Base-by-base conservation (phyloP, 1,284 basidiomycete species). In the Puccinia polysora region DNA sequence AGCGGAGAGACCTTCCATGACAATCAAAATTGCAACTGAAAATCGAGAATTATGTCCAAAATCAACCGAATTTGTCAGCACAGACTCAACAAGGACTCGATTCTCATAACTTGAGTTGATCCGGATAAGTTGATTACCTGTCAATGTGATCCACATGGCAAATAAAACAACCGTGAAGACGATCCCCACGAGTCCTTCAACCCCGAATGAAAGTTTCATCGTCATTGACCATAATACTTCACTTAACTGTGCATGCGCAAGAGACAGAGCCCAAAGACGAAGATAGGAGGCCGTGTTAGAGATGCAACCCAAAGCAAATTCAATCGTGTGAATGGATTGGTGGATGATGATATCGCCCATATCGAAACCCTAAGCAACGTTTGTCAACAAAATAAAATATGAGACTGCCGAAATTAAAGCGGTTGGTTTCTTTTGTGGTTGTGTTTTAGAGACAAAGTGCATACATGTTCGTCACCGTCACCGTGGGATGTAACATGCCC, bases 231-330 rank as follows among this genome's bases (percentile, higher is more conserved):
- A 95, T 73, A 95, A 82, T 58, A 99, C 96, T 81, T 97, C 94
- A 64, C 91, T 95, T 28, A 99, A 84, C 82, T 98, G 96, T 14
- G 96, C 93, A 82, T 99, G 95, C 7, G 95, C 95, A 60, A 98
- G 86, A 36, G 96, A 98, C 8, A 99, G 85, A 25, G 96, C 96
- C 95, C 95, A 99, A 45, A 99, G 85, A 82, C 95, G 95, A 65
- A 99, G 87, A 82, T 99, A 99, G 25, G 94, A 97, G 7, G 95
- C 96, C 1, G 96, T 99, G 82, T 99, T 97, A 75, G 96, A 98
- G 79, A 99, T 97, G 81, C 95, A 97, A 23, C 94, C 88, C 45
- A 98, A 86, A 80, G 95, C 97, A 83, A 97, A 98, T 83, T 98
- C 96, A 81, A 97, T 97, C 30, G 94, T 96, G 81, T 95, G 93